phyloP scores from a whole-genome alignment of 139 green algal genomes.

The Closterium sp. region DNA sequence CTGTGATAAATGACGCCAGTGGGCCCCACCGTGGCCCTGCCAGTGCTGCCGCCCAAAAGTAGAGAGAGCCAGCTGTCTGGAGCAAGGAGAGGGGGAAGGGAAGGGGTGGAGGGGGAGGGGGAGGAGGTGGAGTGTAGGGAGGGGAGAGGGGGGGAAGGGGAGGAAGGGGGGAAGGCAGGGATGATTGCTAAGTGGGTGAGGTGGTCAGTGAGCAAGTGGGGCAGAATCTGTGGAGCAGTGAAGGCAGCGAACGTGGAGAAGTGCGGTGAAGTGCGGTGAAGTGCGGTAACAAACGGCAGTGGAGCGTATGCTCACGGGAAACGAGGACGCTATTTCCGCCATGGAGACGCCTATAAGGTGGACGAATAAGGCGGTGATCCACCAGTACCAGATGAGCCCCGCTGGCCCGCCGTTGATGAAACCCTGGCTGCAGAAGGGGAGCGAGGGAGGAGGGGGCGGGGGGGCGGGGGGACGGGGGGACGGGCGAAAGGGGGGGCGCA shows the following conservation, averaged over 20 bases:
- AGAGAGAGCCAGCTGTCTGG: conserved; percentile 36
- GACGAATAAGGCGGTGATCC: not conserved
- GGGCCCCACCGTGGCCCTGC: conserved; percentile 23
- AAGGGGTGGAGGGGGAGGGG: not conserved
- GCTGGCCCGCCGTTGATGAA: conserved; percentile 56
- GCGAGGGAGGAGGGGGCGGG: no score
- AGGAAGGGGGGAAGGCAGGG: not conserved
- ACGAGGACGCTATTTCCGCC: conserved; percentile 56
- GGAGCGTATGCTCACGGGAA: conserved; percentile 35
- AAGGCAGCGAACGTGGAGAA: not conserved
- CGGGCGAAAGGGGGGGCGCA: no score
- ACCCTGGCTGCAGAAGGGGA: not conserved
- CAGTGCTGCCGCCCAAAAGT: conserved; percentile 27
- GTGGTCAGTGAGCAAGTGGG: not conserved
- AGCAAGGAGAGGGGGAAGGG: not conserved
- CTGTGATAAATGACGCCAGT: conserved; percentile 6
- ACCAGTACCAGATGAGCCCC: conserved; percentile 59
- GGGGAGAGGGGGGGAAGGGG: no score
- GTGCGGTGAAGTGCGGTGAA: not conserved
- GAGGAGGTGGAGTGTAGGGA: not conserved
- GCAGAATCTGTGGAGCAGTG: no score
- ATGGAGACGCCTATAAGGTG: conserved; percentile 47
- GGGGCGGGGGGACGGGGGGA: no score
- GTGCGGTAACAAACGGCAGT: no score
- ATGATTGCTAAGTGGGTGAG: not conserved